Conservation (phyloP, 352 stramenopile species). For the Phytophthora lateralis region DNA sequence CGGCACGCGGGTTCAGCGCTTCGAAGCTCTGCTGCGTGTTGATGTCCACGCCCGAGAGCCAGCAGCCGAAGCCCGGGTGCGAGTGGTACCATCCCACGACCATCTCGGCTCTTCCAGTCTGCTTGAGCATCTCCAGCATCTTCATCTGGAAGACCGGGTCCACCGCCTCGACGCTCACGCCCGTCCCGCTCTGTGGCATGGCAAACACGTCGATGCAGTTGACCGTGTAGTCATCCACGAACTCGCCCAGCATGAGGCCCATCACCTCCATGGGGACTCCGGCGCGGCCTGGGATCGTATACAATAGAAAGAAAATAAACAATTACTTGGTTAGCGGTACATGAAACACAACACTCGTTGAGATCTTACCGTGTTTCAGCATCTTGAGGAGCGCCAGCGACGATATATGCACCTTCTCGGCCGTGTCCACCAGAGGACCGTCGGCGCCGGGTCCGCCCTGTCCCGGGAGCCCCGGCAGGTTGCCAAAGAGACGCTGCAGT, state of each 20-base stretch:
- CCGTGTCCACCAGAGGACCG: constrained; percentile 94
- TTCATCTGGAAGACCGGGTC: constrained; percentile 99
- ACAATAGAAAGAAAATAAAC: constrained; percentile 12
- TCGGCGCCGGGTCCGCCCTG: constrained; percentile 82
- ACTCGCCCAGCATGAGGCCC: constrained; percentile 99
- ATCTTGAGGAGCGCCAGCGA: constrained; percentile 99
- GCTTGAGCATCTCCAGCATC: constrained; percentile 99
- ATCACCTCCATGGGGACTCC: constrained; percentile 99
- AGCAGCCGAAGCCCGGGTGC: constrained; percentile 99
- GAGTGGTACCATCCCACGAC: constrained; percentile 99
- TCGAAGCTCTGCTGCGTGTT: constrained; percentile 99
- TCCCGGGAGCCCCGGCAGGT: constrained; percentile 75
- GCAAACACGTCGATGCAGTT: constrained; percentile 99
- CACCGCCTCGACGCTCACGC: constrained; percentile 97
- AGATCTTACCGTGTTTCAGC: constrained; percentile 96
- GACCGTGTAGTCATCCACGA: constrained; percentile 99
- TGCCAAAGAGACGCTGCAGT: constrained; percentile 87
- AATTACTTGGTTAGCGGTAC: constrained; percentile 5
- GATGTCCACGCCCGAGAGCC: constrained; percentile 99
- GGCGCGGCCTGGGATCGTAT: constrained; percentile 70
- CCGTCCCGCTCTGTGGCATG: constrained; percentile 98
- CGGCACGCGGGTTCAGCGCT: constrained; percentile 95
- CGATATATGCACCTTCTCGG: constrained; percentile 99
- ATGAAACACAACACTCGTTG: background rate
- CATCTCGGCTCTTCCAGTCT: constrained; percentile 96